Percentiles rank a stretch among this genome's conserved stretches.
phyloP scores from a whole-genome alignment of 2,329 filamentous ascomycete genomes.

The Claviceps sp. region DNA sequence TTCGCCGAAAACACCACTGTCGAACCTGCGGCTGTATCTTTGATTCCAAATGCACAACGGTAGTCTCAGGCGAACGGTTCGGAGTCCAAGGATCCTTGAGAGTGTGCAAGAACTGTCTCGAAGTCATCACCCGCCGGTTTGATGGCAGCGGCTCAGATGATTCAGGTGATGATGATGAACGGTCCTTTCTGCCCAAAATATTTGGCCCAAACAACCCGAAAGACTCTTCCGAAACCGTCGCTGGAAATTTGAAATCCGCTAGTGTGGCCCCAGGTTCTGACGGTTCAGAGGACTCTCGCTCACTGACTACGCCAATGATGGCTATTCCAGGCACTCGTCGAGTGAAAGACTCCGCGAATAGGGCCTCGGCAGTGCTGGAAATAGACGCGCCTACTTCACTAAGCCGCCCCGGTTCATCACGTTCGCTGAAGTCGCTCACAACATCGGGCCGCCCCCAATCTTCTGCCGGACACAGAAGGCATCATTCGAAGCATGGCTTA shows the following conservation, averaged over 20 bases:
- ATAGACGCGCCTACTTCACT: slow-evolving; percentile 66
- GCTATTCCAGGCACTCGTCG: slow-evolving; percentile 52
- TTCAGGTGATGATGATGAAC: slow-evolving; percentile 71
- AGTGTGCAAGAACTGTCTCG: slow-evolving; percentile 86
- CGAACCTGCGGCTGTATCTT: slow-evolving; percentile 97
- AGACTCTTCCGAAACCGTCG: slow-evolving; percentile 4
- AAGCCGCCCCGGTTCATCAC: slow-evolving; percentile 82
- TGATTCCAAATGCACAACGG: slow-evolving; percentile 85
- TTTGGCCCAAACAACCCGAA: slow-evolving; percentile 33
- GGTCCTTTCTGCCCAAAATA: slow-evolving; percentile 51
- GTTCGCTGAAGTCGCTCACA: slow-evolving; percentile 68
- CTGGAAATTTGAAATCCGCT: slow-evolving; percentile 4
- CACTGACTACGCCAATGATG: slow-evolving; percentile 57
- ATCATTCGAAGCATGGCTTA: slow-evolving; percentile 78
- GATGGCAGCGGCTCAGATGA: slow-evolving; percentile 81
- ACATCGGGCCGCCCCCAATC: slow-evolving; percentile 60
- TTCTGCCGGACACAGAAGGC: slow-evolving; percentile 60
- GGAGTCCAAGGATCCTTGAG: slow-evolving; percentile 73
- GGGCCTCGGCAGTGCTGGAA: slow-evolving; percentile 79
- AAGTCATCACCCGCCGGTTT: slow-evolving; percentile 79
- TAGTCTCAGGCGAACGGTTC: slow-evolving; percentile 79
- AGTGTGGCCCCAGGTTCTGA: slow-evolving; percentile 27
- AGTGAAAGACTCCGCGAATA: slow-evolving; percentile 57
- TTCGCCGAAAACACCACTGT: slow-evolving; percentile 92
- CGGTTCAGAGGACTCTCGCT: slow-evolving; percentile 33